Conservation (phyloP, 352 stramenopile genomes). For the Phytophthora nicotianae region DNA sequence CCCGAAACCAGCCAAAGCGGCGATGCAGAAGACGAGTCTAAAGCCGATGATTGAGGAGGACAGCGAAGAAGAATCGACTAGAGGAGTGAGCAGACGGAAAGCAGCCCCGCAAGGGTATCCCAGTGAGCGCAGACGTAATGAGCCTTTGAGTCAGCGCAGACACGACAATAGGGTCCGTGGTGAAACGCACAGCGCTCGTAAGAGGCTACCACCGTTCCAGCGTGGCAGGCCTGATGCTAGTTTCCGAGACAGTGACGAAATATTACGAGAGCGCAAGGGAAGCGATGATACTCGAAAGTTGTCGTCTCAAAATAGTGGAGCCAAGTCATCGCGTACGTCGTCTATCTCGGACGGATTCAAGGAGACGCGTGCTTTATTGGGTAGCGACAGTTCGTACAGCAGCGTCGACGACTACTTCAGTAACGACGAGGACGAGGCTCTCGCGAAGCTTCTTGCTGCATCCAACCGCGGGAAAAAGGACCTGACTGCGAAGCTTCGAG, state of each 20-base stretch:
- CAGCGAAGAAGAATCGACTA: slow-evolving; percentile 29
- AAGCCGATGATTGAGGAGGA: slow-evolving; percentile 36
- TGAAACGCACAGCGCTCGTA: slow-evolving; percentile 9
- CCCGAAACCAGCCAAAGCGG: slow-evolving; percentile 23
- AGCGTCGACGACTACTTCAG: slow-evolving; percentile 12
- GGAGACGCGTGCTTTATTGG: slow-evolving; percentile 27
- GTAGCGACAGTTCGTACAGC: slow-evolving; percentile 27
- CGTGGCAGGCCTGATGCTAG: slow-evolving; percentile 16
- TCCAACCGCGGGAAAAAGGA: slow-evolving; percentile 32
- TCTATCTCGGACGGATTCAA: slow-evolving; percentile 43
- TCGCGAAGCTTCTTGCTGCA: slow-evolving; percentile 34
- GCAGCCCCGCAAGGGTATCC: slow-evolving; percentile 12
- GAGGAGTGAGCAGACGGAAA: slow-evolving; percentile 25
- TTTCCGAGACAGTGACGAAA: slow-evolving; percentile 22
- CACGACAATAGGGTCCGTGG: slow-evolving; percentile 27
- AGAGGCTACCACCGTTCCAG: slow-evolving; percentile 17
- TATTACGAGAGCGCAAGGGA: slow-evolving; percentile 4
- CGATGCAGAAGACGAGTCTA: slow-evolving; percentile 31
- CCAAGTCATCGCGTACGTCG: slow-evolving; percentile 23
- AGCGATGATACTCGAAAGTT: slow-evolving; percentile 8
- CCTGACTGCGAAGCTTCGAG: slow-evolving; percentile 21
- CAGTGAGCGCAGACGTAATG: slow-evolving; percentile 16
- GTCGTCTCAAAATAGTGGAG: slow-evolving; percentile 31
- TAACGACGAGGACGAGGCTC: slow-evolving; percentile 33
- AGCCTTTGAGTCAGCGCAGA: slow-evolving; percentile 7